Evolutionary conservation across 179 eudicot genomes (phyloP).

Genomic region (Beta macrorhiza): DNA sequence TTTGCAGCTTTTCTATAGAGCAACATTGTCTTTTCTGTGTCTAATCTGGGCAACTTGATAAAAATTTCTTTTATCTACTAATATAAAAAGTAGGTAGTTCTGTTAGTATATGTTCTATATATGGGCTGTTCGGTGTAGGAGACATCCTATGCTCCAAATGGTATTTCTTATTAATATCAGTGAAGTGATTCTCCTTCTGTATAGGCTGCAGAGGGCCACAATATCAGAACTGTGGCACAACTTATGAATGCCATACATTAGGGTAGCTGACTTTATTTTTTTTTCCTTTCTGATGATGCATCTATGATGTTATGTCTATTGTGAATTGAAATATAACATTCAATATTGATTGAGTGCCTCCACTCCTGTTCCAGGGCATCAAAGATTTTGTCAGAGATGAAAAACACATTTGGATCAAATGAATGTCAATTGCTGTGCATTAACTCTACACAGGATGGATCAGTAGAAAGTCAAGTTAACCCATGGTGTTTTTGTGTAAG

Average conservation of each 20-base stretch:
- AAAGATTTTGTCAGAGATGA: conserved; percentile 67
- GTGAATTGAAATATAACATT: not conserved
- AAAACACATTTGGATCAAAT: conserved; percentile 75
- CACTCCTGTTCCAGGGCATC: conserved; percentile 56
- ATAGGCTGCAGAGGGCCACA: not conserved
- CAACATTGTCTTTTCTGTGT: not conserved
- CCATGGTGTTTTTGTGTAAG: conserved; percentile 80
- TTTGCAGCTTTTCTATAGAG: not conserved
- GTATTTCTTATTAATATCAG: not conserved
- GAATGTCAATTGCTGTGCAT: conserved; percentile 78
- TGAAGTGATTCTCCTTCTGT: not conserved
- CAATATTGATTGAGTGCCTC: conserved; percentile 15
- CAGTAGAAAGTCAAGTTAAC: conserved; percentile 48
- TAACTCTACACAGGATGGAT: conserved; percentile 60
- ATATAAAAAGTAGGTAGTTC: not conserved
- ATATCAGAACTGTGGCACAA: not conserved
- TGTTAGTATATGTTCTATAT: not conserved
- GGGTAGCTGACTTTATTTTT: not conserved
- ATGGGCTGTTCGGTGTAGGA: not conserved
- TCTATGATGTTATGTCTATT: conserved; percentile 2
- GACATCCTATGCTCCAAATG: not conserved
- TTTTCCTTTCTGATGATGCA: conserved; percentile 4
- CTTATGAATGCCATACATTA: conserved; percentile 1
- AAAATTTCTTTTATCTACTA: not conserved
- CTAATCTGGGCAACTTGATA: not conserved